Conservation (phyloP, 1,284 basidiomycete species). For the Ceratobasidium sp. region DNA sequence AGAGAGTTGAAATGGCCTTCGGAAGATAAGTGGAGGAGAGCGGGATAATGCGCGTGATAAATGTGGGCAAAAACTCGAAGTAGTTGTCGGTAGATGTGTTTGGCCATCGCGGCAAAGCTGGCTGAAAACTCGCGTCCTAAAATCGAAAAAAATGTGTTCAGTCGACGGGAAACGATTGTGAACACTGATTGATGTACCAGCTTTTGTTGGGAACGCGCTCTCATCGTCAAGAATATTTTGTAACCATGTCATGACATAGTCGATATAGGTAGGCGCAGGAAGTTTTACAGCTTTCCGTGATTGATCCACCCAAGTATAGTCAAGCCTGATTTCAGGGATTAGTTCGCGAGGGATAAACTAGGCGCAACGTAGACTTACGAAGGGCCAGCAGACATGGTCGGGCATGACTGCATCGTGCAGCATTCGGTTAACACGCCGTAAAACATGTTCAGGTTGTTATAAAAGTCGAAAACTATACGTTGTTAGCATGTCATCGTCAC, state of each 20-base stretch:
- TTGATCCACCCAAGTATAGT: constrained; percentile 98
- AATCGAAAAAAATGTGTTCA: not conserved
- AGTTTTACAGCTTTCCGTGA: constrained; percentile 93
- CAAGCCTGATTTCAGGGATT: constrained; percentile 67
- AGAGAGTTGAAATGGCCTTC: constrained; percentile 69
- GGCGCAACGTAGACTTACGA: constrained; percentile 65
- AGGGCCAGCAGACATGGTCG: constrained; percentile 92
- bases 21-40: constrained; percentile 64
- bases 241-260: constrained; percentile 99
- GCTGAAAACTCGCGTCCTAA: not conserved
- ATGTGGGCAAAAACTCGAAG: constrained; percentile 70
- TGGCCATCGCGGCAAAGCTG: constrained; percentile 42
- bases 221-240: constrained; percentile 95
- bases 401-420: constrained; percentile 89
- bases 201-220: constrained; percentile 93
- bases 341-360: not conserved
- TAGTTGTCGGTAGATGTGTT: constrained; percentile 55
- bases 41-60: constrained; percentile 67
- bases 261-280: constrained; percentile 96
- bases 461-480: constrained; percentile 87
- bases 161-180: not conserved
- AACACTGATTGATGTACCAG: constrained; percentile 64
- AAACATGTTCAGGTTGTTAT: constrained; percentile 97
- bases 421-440: constrained; percentile 96
- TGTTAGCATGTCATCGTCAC: not conserved